Percentiles rank a stretch among this genome's conserved stretches.
These are phyloP conservation scores for Kuraishia cidri DNA, from an alignment of 805 yeast genomes.

Conservation along the genomic window DNA sequence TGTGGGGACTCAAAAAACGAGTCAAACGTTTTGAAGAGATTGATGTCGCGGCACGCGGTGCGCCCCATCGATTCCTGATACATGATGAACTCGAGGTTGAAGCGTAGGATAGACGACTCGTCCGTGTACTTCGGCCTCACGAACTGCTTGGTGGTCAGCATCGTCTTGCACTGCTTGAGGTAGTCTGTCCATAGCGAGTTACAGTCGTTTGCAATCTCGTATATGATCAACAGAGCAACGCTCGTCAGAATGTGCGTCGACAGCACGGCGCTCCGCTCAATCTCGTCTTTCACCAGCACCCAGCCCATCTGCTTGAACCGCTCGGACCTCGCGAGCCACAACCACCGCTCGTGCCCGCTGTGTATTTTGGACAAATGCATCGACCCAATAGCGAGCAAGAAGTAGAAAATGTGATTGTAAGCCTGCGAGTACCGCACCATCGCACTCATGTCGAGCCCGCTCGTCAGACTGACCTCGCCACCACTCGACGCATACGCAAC, in stretches of 20 bases:
- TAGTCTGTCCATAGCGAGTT: slow-evolving; percentile 5
- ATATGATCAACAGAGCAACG: slow-evolving; percentile 4
- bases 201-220: slow-evolving; percentile 6
- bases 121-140: neutral
- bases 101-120: slow-evolving; percentile 4
- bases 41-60: slow-evolving; percentile 7
- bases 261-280: neutral
- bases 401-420: slow-evolving; percentile 4
- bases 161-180: slow-evolving; percentile 2
- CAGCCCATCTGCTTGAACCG: neutral
- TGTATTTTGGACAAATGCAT: slow-evolving; percentile 3
- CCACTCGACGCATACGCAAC: neutral
- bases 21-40: slow-evolving; percentile 13
- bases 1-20: slow-evolving; percentile 5
- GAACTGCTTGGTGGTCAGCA: slow-evolving; percentile 7
- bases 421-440: slow-evolving; percentile 5
- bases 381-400: slow-evolving; percentile 5
- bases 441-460: too few species aligned
- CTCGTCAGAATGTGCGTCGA: slow-evolving; percentile 2
- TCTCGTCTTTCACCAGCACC: neutral
- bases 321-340: neutral
- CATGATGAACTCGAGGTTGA: slow-evolving; percentile 4
- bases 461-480: neutral
- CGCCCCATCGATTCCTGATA: slow-evolving; percentile 9
- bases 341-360: slow-evolving; percentile 1